Conservation (phyloP, 2,329 filamentous ascomycete species). For the Orbilia brochopaga region DNA sequence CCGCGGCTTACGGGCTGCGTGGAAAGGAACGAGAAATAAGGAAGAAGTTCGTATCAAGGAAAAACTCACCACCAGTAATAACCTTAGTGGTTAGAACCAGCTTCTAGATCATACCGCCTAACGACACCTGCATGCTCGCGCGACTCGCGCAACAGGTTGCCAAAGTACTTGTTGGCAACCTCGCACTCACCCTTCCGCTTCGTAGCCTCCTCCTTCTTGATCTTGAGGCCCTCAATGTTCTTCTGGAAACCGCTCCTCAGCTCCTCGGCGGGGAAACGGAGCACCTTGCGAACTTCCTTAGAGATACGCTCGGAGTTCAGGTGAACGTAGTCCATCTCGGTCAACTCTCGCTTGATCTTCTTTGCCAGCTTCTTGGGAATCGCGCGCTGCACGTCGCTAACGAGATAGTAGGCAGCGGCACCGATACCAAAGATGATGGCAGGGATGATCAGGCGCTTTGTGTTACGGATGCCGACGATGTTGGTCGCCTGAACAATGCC, state of each 20-base stretch:
- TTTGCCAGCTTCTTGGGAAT: constrained; percentile 81
- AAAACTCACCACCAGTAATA: neutral
- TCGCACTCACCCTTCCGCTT: constrained; percentile 84
- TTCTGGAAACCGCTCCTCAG: constrained; percentile 82
- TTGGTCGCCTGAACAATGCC: constrained; percentile 81
- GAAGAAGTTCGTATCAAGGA: constrained; percentile 9
- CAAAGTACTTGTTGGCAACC: constrained; percentile 86
- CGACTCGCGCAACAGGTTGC: constrained; percentile 75
- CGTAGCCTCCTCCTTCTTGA: constrained; percentile 78
- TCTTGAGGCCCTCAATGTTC: constrained; percentile 80
- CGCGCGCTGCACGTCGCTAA: constrained; percentile 81
- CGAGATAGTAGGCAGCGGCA: constrained; percentile 73
- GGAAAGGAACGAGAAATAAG: constrained; percentile 1
- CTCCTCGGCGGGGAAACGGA: constrained; percentile 85
- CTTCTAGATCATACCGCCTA: constrained; percentile 63
- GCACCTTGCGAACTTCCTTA: constrained; percentile 82
- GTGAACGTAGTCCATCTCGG: constrained; percentile 89
- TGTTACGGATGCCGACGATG: constrained; percentile 78
- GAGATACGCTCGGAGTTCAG: constrained; percentile 84
- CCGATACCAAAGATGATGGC: constrained; percentile 82
- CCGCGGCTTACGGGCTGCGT: constrained; percentile 12
- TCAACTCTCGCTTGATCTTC: constrained; percentile 82
- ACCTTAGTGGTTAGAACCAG: constrained; percentile 32
- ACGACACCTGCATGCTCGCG: constrained; percentile 62
- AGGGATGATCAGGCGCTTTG: constrained; percentile 80